Evolutionary conservation across 148 eudicot genomes (phyloP).

Genomic region (Rhododendron ferrugineum): DNA sequence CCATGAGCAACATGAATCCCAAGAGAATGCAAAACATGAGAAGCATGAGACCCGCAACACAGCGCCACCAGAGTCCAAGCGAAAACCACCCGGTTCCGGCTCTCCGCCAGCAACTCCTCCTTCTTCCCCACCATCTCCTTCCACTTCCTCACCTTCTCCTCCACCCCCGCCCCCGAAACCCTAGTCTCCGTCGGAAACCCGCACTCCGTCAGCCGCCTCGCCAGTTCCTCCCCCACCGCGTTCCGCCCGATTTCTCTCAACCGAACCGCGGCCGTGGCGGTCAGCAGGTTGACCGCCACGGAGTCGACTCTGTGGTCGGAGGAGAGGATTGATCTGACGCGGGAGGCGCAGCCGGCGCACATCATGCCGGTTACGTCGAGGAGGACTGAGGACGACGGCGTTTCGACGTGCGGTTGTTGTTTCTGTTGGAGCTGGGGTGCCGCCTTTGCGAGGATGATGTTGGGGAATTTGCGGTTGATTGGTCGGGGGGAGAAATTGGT

Average conservation of each 20-base stretch:
- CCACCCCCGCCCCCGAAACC: slow-evolving; percentile 53
- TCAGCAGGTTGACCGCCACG: slow-evolving; percentile 84
- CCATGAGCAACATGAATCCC: slow-evolving; percentile 93
- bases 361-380: slow-evolving; percentile 87
- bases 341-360: slow-evolving; percentile 85
- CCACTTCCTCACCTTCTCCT: slow-evolving; percentile 82
- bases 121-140: slow-evolving; percentile 61
- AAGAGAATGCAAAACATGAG: slow-evolving; percentile 73
- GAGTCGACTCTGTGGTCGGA: slow-evolving; percentile 76
- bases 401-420: neutral
- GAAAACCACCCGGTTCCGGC: slow-evolving; percentile 61
- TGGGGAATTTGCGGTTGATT: slow-evolving; percentile 5
- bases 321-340: slow-evolving; percentile 58
- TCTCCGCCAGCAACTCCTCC: slow-evolving; percentile 48
- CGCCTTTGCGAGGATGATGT: slow-evolving; percentile 27
- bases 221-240: slow-evolving; percentile 61
- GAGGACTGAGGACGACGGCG: slow-evolving; percentile 34
- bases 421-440: neutral
- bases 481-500: slow-evolving; percentile 5
- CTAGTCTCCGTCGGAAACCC: slow-evolving; percentile 72
- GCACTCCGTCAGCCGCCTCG: slow-evolving; percentile 62
- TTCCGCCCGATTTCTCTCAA: slow-evolving; percentile 11
- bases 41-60: slow-evolving; percentile 82
- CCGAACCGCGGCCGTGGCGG: slow-evolving; percentile 78
- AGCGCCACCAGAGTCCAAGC: slow-evolving; percentile 90